A percentile compares a stretch with the other conserved stretches of the same genome.
Conservation (phyloP, 2,329 filamentous ascomycete genomes). For the Cladosporium sp. region DNA sequence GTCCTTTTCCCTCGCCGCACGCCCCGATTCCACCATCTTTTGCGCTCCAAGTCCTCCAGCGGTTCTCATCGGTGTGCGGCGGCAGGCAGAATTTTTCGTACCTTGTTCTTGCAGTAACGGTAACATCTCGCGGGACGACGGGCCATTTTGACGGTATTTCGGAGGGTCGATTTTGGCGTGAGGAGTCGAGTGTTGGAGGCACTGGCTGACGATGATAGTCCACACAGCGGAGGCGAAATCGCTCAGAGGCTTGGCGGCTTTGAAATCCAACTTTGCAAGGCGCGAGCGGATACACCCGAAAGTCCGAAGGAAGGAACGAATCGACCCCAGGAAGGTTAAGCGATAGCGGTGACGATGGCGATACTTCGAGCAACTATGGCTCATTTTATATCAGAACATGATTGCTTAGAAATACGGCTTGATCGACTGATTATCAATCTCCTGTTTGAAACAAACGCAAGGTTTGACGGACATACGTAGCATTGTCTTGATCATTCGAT, state of each 20-base stretch:
- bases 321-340: background rate
- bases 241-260: no score
- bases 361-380: background rate
- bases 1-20: conserved; percentile 20
- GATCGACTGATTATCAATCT: background rate
- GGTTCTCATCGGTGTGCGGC: conserved; percentile 10
- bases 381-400: background rate
- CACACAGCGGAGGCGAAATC: no score
- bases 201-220: no score
- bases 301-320: background rate
- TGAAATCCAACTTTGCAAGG: no score
- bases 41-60: conserved; percentile 9
- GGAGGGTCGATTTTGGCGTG: conserved; percentile 50
- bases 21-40: conserved; percentile 12
- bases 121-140: conserved; percentile 98
- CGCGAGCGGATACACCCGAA: no score
- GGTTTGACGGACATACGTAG: background rate
- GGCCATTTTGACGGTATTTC: conserved; percentile 86
- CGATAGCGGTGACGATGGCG: background rate
- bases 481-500: background rate
- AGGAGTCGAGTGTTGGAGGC: conserved; percentile 23
- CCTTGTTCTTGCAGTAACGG: conserved; percentile 99
- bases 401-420: background rate
- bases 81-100: conserved; percentile 48
- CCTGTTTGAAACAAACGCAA: background rate